A percentile compares a stretch with the other conserved stretches of the same genome.
phyloP scores from a whole-genome alignment of 208 protist genomes.

The Strigomonas culicis region DNA sequence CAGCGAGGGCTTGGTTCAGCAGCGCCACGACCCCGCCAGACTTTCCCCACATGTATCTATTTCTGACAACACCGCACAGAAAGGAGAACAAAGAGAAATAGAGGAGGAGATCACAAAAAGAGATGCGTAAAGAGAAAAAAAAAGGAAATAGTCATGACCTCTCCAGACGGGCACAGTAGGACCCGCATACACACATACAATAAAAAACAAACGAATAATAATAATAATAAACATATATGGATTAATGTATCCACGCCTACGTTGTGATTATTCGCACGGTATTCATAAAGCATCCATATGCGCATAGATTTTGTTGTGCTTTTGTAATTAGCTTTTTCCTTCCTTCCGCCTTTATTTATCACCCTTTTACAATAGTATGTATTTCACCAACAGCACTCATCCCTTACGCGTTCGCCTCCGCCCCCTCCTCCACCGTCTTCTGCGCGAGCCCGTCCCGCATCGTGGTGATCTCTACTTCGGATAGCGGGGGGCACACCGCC shows the following conservation, averaged over 20 bases:
- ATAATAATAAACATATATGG: too few relatives aligned
- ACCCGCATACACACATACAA: neutral
- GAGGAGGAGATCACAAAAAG: neutral
- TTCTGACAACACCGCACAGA: neutral
- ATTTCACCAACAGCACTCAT: too few relatives aligned
- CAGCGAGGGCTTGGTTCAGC: constrained; percentile 41
- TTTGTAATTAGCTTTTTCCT: neutral
- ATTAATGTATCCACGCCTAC: too few relatives aligned
- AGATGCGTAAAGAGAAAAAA: neutral
- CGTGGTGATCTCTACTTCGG: constrained; percentile 37
- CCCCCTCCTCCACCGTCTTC: neutral
- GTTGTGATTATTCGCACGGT: neutral
- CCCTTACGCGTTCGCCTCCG: neutral
- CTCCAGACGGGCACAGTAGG: neutral
- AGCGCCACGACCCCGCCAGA: constrained; percentile 38
- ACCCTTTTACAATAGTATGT: neutral
- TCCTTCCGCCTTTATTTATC: neutral
- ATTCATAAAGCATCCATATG: neutral
- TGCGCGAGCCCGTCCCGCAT: constrained; percentile 9
- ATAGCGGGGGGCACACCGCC: constrained; percentile 45
- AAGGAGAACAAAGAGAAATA: constrained; percentile 6
- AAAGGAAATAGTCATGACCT: neutral
- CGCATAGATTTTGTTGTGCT: neutral
- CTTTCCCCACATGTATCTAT: constrained; percentile 11
- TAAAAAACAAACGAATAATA: neutral